Evolutionary conservation across 164 flowering plant genomes (phyloP).

Genomic region (Piper longum): DNA sequence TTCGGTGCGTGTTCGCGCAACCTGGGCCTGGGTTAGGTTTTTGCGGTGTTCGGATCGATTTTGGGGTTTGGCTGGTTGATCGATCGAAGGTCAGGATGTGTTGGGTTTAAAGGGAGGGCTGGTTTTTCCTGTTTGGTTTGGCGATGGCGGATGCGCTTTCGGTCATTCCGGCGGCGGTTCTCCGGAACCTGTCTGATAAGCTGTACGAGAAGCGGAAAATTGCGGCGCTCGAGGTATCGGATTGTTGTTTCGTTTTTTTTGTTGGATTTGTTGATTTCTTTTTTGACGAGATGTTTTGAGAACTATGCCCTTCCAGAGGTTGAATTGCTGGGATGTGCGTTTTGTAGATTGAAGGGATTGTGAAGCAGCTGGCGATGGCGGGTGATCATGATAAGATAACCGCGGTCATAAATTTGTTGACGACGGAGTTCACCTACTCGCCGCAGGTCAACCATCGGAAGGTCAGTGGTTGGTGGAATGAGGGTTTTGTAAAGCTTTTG

Average conservation of each 20-base stretch:
- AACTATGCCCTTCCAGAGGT: too few species aligned
- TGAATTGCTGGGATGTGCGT: too few species aligned
- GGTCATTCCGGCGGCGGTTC: conserved; percentile 53
- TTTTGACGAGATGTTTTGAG: too few species aligned
- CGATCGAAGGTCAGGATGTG: too few species aligned
- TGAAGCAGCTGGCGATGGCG: conserved; percentile 51
- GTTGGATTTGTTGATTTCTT: conserved; percentile 7
- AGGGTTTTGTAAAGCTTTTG: background rate
- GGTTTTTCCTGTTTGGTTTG: background rate
- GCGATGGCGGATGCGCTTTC: conserved; percentile 55
- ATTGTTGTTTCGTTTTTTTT: background rate
- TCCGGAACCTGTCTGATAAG: conserved; percentile 81
- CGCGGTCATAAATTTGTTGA: conserved; percentile 66
- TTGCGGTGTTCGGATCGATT: too few species aligned
- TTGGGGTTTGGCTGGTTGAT: too few species aligned
- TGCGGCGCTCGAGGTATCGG: conserved; percentile 86
- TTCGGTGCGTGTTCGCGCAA: too few species aligned
- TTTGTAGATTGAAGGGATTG: conserved; percentile 69
- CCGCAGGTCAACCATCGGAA: conserved; percentile 88
- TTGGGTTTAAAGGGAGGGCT: too few species aligned
- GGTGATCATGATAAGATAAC: conserved; percentile 80
- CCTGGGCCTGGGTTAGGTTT: too few species aligned
- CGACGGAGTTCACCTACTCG: conserved; percentile 60
- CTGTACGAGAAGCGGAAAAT: conserved; percentile 95
- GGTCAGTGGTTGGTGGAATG: conserved; percentile 20